Evolutionary conservation across 2,329 filamentous ascomycete species (phyloP), one percentile per base, ranked within the genome.

Genomic region (Ascochyta koolunga): DNA sequence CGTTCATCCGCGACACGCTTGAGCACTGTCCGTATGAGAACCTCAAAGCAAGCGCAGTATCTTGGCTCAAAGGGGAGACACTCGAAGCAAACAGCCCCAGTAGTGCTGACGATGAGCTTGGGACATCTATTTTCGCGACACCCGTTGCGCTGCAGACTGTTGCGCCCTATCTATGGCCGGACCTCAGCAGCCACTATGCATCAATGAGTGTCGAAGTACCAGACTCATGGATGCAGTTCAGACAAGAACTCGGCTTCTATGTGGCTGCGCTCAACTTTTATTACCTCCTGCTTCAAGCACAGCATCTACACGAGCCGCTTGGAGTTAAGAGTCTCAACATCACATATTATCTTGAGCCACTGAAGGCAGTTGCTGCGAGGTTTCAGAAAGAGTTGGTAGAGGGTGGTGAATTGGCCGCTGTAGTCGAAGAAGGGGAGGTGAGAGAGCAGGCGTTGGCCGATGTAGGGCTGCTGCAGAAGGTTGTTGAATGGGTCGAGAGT

Each of bases 51-150:
- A 80, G 79, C 36, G 84, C 83, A 2, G 79, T 87, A 5, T 79
- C 80, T 29, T 87, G 84, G 84, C 73, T 86, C 29, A 86, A 86
- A 64, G 77, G 83, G 35, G 84, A 86, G 64, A 81, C 84, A 0
- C 76, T 86, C 5, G 77, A 80, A 60, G 78, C 80, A 4, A 71
- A 69, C 24, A 42, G 60, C 3, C 79, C 72, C 16, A 29, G 49
- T 19, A 38, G 53, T 5, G 42, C 56, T 13, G 58, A 70, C 13
- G 41, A 62, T 4, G 55, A 61, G 10, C 51, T 29, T 7, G 37
- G 59, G 41, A 60, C 58, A 5, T 60, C 58, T 16, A 77, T 82
- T 19, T 83, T 82, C 59, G 73, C 78, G 4, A 81, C 78, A 2
- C 78, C 80, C 0, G 69, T 79, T 19, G 78, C 78, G 0, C 67